Percentiles rank a stretch among this genome's conserved stretches.
Evolutionary conservation across 2,329 filamentous ascomycete species (phyloP).

Genomic region (Penicillium aurantiogriseum): DNA sequence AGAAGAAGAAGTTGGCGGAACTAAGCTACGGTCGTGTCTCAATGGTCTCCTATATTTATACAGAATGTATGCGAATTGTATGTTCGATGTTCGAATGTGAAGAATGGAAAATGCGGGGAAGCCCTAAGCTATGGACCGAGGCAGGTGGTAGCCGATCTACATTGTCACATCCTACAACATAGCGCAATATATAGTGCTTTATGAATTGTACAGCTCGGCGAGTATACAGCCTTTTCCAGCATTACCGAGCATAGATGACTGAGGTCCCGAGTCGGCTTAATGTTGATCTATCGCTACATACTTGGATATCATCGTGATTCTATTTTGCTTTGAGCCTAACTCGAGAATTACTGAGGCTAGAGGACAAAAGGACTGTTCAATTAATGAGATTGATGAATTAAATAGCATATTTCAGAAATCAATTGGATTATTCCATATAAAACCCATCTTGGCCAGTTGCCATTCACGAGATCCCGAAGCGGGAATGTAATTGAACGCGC

Average conservation of each 20-base stretch:
- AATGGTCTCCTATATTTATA: not conserved
- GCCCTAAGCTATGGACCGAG: constrained; percentile 15
- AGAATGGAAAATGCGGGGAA: constrained; percentile 2
- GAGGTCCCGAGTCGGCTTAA: not conserved
- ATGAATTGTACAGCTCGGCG: not conserved
- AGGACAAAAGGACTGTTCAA: not conserved
- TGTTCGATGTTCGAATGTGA: not conserved
- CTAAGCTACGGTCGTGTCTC: not conserved
- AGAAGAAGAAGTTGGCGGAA: not conserved
- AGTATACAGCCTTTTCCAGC: not conserved
- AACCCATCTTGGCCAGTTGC: not conserved
- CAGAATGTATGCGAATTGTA: not conserved
- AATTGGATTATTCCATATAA: not conserved
- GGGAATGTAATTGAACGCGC: constrained; percentile 31
- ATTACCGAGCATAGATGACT: not conserved
- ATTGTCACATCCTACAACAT: not conserved
- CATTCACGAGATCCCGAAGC: constrained; percentile 13
- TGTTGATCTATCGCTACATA: not conserved
- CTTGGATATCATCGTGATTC: not conserved
- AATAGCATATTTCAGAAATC: not conserved
- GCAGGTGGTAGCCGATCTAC: constrained; percentile 9
- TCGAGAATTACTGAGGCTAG: not conserved
- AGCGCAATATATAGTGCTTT: not conserved
- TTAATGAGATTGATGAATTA: not conserved
- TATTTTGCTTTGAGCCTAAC: no score